Percentiles rank a stretch among this genome's conserved stretches.
Evolutionary conservation across 495 filamentous ascomycete species (phyloP).

Genomic region (Xylaria castorea): DNA sequence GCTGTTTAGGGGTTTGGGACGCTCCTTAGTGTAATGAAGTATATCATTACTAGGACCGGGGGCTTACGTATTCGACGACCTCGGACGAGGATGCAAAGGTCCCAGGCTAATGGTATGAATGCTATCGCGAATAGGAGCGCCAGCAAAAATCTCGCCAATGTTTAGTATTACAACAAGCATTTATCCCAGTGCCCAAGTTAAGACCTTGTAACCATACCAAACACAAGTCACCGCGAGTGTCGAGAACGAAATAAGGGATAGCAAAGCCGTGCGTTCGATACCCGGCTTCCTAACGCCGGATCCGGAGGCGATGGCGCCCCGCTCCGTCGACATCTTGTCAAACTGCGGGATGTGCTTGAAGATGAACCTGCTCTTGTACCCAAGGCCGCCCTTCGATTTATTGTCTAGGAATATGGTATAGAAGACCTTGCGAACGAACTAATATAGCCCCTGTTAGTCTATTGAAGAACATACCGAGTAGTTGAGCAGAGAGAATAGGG

Average conservation of each 20-base stretch:
- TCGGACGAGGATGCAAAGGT: too few species aligned
- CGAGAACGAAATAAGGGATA: conserved; percentile 29
- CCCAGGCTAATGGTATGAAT: too few species aligned
- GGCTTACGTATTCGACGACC: too few species aligned
- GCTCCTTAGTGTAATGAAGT: too few species aligned
- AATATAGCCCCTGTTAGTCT: not conserved
- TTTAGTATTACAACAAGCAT: not conserved
- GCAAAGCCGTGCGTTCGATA: conserved; percentile 33
- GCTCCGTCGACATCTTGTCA: conserved; percentile 35
- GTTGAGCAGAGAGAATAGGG: not conserved
- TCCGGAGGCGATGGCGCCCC: conserved; percentile 11
- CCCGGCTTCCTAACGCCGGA: conserved; percentile 15
- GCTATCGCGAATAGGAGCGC: too few species aligned
- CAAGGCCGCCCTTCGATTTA: conserved; percentile 62
- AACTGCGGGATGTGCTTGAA: conserved; percentile 69
- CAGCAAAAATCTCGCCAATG: too few species aligned
- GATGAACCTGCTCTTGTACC: conserved; percentile 63
- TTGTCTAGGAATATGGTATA: conserved; percentile 56
- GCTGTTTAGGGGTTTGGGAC: too few species aligned
- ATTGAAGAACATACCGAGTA: not conserved
- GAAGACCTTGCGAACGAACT: conserved; percentile 57
- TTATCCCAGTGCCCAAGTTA: not conserved
- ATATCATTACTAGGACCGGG: too few species aligned
- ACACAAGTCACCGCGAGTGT: conserved; percentile 18
- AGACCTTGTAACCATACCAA: conserved; percentile 30